Evolutionary conservation across 2,329 filamentous ascomycete species (phyloP).

Genomic region (Chrysoporthe deuterocubensis): DNA sequence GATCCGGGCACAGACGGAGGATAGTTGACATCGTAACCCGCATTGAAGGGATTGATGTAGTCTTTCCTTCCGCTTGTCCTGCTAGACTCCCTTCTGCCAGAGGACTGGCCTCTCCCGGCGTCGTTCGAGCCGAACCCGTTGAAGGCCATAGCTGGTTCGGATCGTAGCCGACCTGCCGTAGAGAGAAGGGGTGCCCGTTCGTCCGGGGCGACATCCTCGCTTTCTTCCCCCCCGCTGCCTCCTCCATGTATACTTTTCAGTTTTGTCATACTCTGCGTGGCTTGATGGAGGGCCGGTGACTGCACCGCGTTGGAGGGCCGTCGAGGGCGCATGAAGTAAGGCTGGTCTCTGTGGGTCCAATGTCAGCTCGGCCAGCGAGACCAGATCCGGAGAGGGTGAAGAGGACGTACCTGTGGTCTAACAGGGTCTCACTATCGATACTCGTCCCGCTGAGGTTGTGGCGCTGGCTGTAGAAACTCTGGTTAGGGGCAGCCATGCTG

Average conservation of each 20-base stretch:
- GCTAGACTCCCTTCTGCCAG: constrained; percentile 53
- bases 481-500: constrained; percentile 34
- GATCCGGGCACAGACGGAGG: constrained; percentile 70
- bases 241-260: constrained; percentile 38
- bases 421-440: constrained; percentile 82
- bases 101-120: constrained; percentile 36
- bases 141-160: constrained; percentile 36
- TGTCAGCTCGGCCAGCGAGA: constrained; percentile 28
- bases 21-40: constrained; percentile 65
- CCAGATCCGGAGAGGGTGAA: not conserved
- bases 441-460: constrained; percentile 79
- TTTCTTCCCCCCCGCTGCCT: constrained; percentile 53
- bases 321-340: constrained; percentile 63
- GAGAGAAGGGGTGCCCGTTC: constrained; percentile 62
- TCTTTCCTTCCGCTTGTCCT: constrained; percentile 54
- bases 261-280: constrained; percentile 33
- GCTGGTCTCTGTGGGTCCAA: constrained; percentile 55
- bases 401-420: constrained; percentile 77
- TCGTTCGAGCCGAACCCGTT: constrained; percentile 50
- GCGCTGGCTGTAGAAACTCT: constrained; percentile 55
- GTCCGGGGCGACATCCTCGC: constrained; percentile 47
- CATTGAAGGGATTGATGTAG: constrained; percentile 35
- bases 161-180: constrained; percentile 42
- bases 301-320: constrained; percentile 56
- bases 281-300: constrained; percentile 39